Conservation (phyloP, 2,329 filamentous ascomycete species). For the Fusarium buharicum region DNA sequence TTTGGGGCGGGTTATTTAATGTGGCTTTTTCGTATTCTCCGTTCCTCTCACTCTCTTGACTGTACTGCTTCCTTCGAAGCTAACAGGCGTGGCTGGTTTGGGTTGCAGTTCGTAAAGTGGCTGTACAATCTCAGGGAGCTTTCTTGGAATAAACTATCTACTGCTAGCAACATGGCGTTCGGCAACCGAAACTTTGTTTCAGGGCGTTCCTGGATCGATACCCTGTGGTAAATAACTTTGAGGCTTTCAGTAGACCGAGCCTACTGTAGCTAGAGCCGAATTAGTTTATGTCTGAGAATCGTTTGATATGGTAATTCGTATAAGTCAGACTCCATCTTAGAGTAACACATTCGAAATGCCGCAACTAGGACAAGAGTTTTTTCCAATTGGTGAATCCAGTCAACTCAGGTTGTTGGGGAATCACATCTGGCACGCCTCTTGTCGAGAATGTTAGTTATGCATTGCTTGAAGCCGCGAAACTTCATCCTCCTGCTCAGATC, state of each 20-base stretch:
- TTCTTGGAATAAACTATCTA: constrained; percentile 14
- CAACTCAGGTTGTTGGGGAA: not conserved
- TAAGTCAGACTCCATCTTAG: too few species aligned
- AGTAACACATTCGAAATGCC: too few species aligned
- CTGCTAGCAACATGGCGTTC: constrained; percentile 15
- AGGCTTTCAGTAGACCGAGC: constrained; percentile 5
- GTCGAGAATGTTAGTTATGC: constrained; percentile 19
- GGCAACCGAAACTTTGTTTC: constrained; percentile 27
- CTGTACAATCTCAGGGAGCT: constrained; percentile 2
- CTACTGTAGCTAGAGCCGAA: not conserved
- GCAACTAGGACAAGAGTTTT: too few species aligned
- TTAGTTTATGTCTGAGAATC: not conserved
- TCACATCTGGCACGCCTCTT: not conserved
- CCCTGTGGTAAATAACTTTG: not conserved
- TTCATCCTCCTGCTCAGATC: constrained; percentile 27
- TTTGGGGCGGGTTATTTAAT: not conserved
- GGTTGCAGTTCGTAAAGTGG: constrained; percentile 9
- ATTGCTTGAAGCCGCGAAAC: constrained; percentile 35
- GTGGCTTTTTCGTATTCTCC: constrained; percentile 25
- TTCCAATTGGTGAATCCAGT: not conserved
- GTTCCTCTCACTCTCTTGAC: not conserved
- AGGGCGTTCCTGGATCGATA: constrained; percentile 18
- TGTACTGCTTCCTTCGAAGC: not conserved
- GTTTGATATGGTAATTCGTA: not conserved
- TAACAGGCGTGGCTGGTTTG: constrained; percentile 7